A percentile compares a stretch with the other conserved stretches of the same genome.
Conservation (phyloP, 192 early-diverging fungal genomes). For the Entomortierella chlamydospora region DNA sequence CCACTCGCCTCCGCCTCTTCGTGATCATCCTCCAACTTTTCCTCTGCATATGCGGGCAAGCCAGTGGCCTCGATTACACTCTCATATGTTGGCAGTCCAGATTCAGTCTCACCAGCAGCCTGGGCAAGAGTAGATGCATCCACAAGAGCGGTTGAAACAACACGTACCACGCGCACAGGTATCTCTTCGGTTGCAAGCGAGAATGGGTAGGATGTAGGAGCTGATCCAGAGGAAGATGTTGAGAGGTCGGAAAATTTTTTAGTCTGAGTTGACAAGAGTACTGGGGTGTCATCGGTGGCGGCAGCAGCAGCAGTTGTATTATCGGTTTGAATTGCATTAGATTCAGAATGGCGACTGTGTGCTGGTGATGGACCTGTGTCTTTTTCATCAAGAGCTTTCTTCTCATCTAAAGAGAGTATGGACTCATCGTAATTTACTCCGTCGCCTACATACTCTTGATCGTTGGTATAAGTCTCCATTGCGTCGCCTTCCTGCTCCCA, state of each 20-base stretch:
- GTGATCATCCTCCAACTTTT: constrained; percentile 48
- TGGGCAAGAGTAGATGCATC: constrained; percentile 47
- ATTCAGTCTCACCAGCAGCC: constrained; percentile 39
- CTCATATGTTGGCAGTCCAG: constrained; percentile 47
- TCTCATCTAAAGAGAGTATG: constrained; percentile 10
- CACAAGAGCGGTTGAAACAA: constrained; percentile 36
- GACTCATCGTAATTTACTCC: background rate
- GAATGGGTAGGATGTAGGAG: background rate
- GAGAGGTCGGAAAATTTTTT: background rate
- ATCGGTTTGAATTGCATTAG: background rate
- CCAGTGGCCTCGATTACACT: constrained; percentile 55
- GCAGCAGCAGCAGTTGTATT: background rate
- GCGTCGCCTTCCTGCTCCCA: constrained; percentile 32
- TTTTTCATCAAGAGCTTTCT: constrained; percentile 10
- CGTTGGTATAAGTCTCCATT: background rate
- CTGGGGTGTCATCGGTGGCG: background rate
- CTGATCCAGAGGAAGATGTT: background rate
- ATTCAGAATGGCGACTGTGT: too few relatives aligned
- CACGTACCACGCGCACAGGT: constrained; percentile 43
- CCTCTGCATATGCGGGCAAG: constrained; percentile 47
- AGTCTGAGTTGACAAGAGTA: background rate
- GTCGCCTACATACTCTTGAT: background rate
- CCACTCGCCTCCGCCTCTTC: constrained; percentile 52
- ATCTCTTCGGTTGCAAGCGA: constrained; percentile 47
- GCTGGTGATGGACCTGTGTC: background rate